phyloP scores from a whole-genome alignment of 2,329 filamentous ascomycete species.

The Trichoderma sp. region DNA sequence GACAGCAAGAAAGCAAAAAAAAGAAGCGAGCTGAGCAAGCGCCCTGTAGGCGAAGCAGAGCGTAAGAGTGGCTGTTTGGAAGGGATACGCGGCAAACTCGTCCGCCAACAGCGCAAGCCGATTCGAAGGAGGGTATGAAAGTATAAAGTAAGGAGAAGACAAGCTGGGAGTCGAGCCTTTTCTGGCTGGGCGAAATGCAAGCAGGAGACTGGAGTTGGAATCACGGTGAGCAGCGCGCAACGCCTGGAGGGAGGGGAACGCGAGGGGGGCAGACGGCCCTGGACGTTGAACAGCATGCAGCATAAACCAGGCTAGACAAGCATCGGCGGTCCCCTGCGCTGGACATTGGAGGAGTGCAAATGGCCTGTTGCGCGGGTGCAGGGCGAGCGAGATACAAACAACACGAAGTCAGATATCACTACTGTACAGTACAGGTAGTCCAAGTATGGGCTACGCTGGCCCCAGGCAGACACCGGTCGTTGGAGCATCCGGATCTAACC shows the following conservation, averaged over 20 bases:
- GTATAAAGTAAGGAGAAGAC: background rate
- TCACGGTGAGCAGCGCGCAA: slow-evolving; percentile 26
- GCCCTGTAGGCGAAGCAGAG: slow-evolving; percentile 6
- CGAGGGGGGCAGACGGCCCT: slow-evolving; percentile 25
- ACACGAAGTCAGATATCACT: background rate
- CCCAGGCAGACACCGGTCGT: background rate
- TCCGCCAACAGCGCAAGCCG: background rate
- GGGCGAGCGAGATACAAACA: background rate
- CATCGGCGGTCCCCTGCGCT: slow-evolving; percentile 19
- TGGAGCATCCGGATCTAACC: background rate
- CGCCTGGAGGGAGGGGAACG: slow-evolving; percentile 21
- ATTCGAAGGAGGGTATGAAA: background rate
- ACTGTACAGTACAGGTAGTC: too few species aligned
- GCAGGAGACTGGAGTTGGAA: slow-evolving; percentile 12
- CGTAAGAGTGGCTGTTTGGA: background rate
- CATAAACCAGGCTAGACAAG: slow-evolving; percentile 26
- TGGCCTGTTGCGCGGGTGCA: slow-evolving; percentile 2
- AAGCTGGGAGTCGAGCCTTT: background rate
- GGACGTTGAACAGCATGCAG: slow-evolving; percentile 22
- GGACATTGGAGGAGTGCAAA: slow-evolving; percentile 26
- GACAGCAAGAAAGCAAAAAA: slow-evolving; percentile 6
- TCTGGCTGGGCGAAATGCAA: background rate
- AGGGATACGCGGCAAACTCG: background rate
- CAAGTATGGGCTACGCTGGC: background rate
- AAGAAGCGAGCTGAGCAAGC: slow-evolving; percentile 21